Conservation (phyloP, 202 grass and related monocot species). For the Elaeis oleifera region DNA sequence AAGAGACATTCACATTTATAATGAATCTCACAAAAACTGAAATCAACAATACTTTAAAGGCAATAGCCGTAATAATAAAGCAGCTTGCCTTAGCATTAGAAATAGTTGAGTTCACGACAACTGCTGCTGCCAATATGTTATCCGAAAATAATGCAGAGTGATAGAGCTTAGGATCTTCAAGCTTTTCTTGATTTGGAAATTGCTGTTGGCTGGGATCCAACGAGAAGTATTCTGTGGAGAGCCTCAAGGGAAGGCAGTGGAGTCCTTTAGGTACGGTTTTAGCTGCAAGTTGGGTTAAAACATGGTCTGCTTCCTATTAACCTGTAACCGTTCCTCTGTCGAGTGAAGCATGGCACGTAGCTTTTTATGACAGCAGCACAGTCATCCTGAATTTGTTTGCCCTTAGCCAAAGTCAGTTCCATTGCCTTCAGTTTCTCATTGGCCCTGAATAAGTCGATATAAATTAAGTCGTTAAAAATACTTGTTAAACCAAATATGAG, state of each 20-base stretch:
- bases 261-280: constrained; percentile 25
- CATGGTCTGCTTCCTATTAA: constrained; percentile 19
- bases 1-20: constrained; percentile 1
- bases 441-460: constrained; percentile 1
- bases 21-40: neutral
- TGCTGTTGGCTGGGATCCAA: neutral
- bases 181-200: constrained; percentile 9
- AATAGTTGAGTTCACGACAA: constrained; percentile 24
- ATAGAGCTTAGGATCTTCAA: constrained; percentile 22
- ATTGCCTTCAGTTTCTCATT: constrained; percentile 20
- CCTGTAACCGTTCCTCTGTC: constrained; percentile 11
- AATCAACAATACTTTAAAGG: neutral
- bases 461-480: too few species aligned
- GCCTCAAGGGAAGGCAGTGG: constrained; percentile 18
- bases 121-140: constrained; percentile 19
- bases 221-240: constrained; percentile 15
- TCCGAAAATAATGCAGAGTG: constrained; percentile 28
- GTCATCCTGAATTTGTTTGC: constrained; percentile 16
- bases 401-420: constrained; percentile 25
- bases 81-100: constrained; percentile 21
- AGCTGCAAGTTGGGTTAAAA: constrained; percentile 23
- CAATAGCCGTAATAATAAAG: neutral
- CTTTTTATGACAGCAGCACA: constrained; percentile 23
- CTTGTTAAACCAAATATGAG: too few species aligned
- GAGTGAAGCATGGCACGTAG: constrained; percentile 26